These are phyloP conservation scores for Aspergillus ochraceoroseus DNA, from an alignment of 2,329 filamentous ascomycete genomes.

Conservation along the genomic window DNA sequence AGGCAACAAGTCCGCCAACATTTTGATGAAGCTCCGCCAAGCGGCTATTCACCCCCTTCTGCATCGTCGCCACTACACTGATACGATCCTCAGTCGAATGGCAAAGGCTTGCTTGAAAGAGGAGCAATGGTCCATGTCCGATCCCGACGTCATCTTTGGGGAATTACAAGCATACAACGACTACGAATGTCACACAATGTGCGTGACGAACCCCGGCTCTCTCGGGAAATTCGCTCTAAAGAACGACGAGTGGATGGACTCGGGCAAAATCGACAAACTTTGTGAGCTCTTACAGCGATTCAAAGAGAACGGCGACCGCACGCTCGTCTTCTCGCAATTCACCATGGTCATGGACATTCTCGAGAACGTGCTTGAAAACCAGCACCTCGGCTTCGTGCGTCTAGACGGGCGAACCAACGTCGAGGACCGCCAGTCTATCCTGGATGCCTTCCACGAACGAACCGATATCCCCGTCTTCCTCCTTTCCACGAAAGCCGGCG, in stretches of 20 bases:
- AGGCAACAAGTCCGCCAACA: slow-evolving; percentile 55
- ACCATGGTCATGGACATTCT: slow-evolving; percentile 87
- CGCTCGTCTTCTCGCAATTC: slow-evolving; percentile 90
- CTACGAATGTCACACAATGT: slow-evolving; percentile 58
- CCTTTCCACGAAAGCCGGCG: slow-evolving; percentile 86
- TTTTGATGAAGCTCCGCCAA: slow-evolving; percentile 87
- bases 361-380: slow-evolving; percentile 69
- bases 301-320: slow-evolving; percentile 74
- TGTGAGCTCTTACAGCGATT: slow-evolving; percentile 68
- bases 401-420: slow-evolving; percentile 82
- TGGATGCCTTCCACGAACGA: slow-evolving; percentile 78
- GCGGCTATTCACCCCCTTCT: slow-evolving; percentile 88
- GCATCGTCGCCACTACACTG: slow-evolving; percentile 73
- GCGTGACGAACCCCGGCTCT: slow-evolving; percentile 49
- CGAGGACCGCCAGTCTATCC: slow-evolving; percentile 74
- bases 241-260: slow-evolving; percentile 62
- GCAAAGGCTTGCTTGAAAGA: slow-evolving; percentile 68
- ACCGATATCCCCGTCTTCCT: slow-evolving; percentile 80
- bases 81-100: slow-evolving; percentile 72
- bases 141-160: slow-evolving; percentile 51
- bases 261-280: slow-evolving; percentile 81
- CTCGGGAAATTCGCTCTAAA: slow-evolving; percentile 55
- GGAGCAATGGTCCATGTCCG: slow-evolving; percentile 50
- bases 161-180: slow-evolving; percentile 55
- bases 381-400: slow-evolving; percentile 72